phyloP scores from a whole-genome alignment of 495 filamentous ascomycete genomes.

The Halenospora varia region DNA sequence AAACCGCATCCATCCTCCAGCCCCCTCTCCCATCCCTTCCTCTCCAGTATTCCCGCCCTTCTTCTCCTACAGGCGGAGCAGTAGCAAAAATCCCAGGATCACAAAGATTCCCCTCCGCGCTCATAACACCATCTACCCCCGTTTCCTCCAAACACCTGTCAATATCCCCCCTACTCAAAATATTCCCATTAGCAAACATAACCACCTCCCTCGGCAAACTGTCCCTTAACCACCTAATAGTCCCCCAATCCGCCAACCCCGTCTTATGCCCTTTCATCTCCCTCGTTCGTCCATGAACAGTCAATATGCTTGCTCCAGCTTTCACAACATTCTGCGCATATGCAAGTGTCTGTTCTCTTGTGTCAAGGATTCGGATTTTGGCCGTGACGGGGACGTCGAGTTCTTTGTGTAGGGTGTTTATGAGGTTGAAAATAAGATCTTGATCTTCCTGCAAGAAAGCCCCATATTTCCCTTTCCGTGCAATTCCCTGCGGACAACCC shows the following conservation, averaged over 20 bases:
- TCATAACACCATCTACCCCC: constrained; percentile 91
- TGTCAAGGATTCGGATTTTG: constrained; percentile 89
- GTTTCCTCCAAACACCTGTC: constrained; percentile 75
- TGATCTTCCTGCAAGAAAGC: constrained; percentile 94
- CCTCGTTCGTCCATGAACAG: constrained; percentile 82
- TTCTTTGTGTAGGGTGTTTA: constrained; percentile 69
- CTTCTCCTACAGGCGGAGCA: constrained; percentile 56
- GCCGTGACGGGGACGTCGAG: constrained; percentile 79
- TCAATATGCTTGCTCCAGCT: constrained; percentile 88
- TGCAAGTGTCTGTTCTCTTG: constrained; percentile 76
- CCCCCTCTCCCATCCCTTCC: constrained; percentile 78
- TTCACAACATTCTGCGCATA: constrained; percentile 86
- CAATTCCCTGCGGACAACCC: constrained; percentile 97
- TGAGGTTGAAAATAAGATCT: constrained; percentile 71
- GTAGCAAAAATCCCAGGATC: constrained; percentile 83
- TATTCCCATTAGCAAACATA: constrained; percentile 95
- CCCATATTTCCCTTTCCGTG: constrained; percentile 83
- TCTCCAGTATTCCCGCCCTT: constrained; percentile 78
- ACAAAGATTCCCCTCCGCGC: constrained; percentile 87
- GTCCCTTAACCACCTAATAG: constrained; percentile 76
- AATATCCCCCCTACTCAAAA: constrained; percentile 80
- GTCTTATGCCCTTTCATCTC: constrained; percentile 98
- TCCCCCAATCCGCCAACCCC: constrained; percentile 86
- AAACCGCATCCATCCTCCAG: constrained; percentile 82
- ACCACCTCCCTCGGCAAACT: constrained; percentile 83